phyloP scores from a whole-genome alignment of 192 early-diverging fungal species.

The Coemansia furcata region DNA sequence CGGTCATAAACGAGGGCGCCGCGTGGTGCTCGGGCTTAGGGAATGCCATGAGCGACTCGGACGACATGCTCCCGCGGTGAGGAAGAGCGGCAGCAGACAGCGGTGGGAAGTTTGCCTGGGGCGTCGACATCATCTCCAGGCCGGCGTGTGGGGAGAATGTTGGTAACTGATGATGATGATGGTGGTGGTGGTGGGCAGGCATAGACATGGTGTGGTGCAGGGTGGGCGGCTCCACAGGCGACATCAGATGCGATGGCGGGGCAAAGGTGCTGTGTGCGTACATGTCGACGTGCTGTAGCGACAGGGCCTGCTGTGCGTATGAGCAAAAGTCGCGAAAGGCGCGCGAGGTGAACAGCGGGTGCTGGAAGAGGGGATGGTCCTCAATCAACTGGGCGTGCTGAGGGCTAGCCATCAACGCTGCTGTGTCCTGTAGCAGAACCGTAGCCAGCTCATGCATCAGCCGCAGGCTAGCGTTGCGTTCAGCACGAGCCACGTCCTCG shows the following conservation, averaged over 20 bases:
- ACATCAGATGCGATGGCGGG: conserved; percentile 10
- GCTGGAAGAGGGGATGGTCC: conserved; percentile 41
- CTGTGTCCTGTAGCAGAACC: conserved; percentile 48
- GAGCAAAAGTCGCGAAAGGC: conserved; percentile 52
- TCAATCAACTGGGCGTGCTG: conserved; percentile 28
- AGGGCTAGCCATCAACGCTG: conserved; percentile 45
- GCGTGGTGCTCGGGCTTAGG: not conserved
- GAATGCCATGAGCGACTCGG: conserved; percentile 26
- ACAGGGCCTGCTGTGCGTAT: conserved; percentile 46
- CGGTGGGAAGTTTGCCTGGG: conserved; percentile 1
- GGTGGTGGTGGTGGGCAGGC: conserved; percentile 3
- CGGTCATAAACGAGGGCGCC: not conserved
- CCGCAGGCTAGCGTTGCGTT: conserved; percentile 42
- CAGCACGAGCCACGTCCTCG: conserved; percentile 47
- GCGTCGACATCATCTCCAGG: not conserved
- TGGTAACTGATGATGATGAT: conserved; percentile 4
- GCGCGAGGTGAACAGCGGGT: conserved; percentile 42
- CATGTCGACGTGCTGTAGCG: conserved; percentile 38
- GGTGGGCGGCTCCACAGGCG: not conserved
- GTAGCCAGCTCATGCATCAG: conserved; percentile 53
- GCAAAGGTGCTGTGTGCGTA: conserved; percentile 12
- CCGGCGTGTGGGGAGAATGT: not conserved
- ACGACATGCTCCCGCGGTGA: conserved; percentile 22
- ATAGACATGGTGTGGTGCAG: not conserved
- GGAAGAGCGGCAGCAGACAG: not conserved